phyloP scores from a whole-genome alignment of 345 rosid species.

The Geranium rotundifolium region DNA sequence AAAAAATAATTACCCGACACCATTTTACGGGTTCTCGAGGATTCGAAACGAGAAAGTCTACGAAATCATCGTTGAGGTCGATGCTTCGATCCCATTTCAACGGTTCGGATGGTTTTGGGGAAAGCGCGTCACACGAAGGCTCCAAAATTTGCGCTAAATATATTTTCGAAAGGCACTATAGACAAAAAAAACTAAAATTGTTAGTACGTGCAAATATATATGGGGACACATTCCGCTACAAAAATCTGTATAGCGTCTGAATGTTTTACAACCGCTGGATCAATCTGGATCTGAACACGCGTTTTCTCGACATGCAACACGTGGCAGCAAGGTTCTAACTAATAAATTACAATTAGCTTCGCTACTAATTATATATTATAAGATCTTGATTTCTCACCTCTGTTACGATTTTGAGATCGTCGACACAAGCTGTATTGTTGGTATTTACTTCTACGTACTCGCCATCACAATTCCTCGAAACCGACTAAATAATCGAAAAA shows the following conservation, averaged over 20 bases:
- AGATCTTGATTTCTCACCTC: neutral
- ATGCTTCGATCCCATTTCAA: constrained; percentile 6
- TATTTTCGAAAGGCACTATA: constrained; percentile 18
- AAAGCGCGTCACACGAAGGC: constrained; percentile 16
- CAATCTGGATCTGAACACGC: too few relatives aligned
- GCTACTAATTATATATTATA: too few relatives aligned
- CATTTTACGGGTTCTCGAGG: constrained; percentile 4
- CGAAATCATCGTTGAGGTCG: constrained; percentile 6
- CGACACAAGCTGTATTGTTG: constrained; percentile 7
- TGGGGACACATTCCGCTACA: too few relatives aligned
- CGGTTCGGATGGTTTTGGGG: constrained; percentile 15
- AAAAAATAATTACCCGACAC: constrained; percentile 15
- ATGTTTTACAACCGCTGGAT: too few relatives aligned
- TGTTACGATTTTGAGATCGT: constrained; percentile 4
- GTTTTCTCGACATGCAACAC: too few relatives aligned
- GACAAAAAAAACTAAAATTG: neutral
- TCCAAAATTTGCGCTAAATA: constrained; percentile 14
- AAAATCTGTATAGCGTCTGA: too few relatives aligned
- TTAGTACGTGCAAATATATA: too few relatives aligned
- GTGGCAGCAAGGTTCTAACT: too few relatives aligned
- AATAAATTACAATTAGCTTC: too few relatives aligned
- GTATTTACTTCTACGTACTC: constrained; percentile 11
- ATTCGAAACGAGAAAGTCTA: neutral
- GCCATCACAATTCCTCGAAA: neutral
- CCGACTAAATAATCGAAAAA: constrained; percentile 6